A percentile compares a stretch with the other conserved stretches of the same genome.
Conservation (phyloP, 2,329 filamentous ascomycete species). For the Microsporum ferrugineum region DNA sequence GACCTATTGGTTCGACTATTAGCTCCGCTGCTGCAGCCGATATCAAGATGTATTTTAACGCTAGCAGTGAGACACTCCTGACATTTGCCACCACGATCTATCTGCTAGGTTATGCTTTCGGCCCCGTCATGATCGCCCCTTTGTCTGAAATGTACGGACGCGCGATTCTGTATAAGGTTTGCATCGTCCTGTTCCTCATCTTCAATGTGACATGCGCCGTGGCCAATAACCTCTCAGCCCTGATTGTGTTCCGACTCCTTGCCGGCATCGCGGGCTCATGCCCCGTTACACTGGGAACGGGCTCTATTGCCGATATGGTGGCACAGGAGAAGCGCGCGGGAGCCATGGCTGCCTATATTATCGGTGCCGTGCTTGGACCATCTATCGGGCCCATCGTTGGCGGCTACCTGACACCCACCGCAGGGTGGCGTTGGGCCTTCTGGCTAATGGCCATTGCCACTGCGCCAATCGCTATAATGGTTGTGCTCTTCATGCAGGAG, state of each 20-base stretch:
- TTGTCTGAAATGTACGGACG: conserved; percentile 55
- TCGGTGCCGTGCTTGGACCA: conserved; percentile 24
- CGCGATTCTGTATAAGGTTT: conserved; percentile 37
- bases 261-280: conserved; percentile 35
- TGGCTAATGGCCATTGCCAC: conserved; percentile 31
- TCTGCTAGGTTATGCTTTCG: conserved; percentile 33
- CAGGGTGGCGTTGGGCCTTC: conserved; percentile 40
- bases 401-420: conserved; percentile 30
- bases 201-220: conserved; percentile 53
- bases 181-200: conserved; percentile 48
- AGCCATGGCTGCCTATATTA: conserved; percentile 34
- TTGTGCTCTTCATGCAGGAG: conserved; percentile 5
- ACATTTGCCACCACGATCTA: conserved; percentile 52
- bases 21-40: conserved; percentile 15
- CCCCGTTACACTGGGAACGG: conserved; percentile 34
- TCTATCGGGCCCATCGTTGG: conserved; percentile 23
- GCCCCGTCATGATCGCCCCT: conserved; percentile 53
- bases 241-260: conserved; percentile 55
- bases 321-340: conserved; percentile 31
- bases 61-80: conserved; percentile 33
- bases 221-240: conserved; percentile 44
- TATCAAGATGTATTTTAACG: conserved; percentile 38
- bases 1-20: conserved; percentile 10
- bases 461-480: conserved; percentile 16
- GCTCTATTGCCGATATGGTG: conserved; percentile 38